Conservation (phyloP, 2,329 filamentous ascomycete species). For the Purpureocillium takamizusanense region DNA sequence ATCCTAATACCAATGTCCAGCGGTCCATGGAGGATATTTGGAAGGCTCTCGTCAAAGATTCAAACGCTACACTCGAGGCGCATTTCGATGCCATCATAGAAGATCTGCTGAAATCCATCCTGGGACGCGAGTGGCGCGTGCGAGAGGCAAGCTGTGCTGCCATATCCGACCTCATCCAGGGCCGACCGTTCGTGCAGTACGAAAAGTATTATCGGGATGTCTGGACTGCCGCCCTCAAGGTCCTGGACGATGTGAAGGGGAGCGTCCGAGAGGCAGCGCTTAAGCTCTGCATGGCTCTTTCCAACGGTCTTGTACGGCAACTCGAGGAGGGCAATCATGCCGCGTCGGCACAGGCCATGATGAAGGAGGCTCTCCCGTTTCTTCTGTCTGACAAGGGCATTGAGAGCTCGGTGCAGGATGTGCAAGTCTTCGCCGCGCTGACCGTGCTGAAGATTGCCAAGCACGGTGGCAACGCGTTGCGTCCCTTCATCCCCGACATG, state of each 20-base stretch:
- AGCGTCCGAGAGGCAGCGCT: slow-evolving; percentile 76
- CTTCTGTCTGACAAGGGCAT: slow-evolving; percentile 81
- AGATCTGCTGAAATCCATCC: slow-evolving; percentile 75
- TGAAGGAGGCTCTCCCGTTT: slow-evolving; percentile 83
- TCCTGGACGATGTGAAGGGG: slow-evolving; percentile 92
- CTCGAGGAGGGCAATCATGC: slow-evolving; percentile 69
- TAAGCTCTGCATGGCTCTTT: slow-evolving; percentile 73
- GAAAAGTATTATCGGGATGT: slow-evolving; percentile 78
- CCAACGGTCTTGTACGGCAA: slow-evolving; percentile 75
- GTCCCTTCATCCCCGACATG: slow-evolving; percentile 73
- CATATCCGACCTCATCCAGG: slow-evolving; percentile 79
- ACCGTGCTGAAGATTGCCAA: slow-evolving; percentile 87
- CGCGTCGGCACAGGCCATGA: slow-evolving; percentile 66
- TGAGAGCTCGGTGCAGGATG: slow-evolving; percentile 80
- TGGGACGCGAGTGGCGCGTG: slow-evolving; percentile 89
- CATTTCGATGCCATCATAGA: slow-evolving; percentile 86
- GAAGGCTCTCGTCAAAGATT: slow-evolving; percentile 89
- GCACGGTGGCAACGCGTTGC: slow-evolving; percentile 69
- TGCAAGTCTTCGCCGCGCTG: slow-evolving; percentile 71
- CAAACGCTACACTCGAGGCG: slow-evolving; percentile 62
- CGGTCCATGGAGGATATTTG: slow-evolving; percentile 97
- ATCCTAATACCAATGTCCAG: slow-evolving; percentile 88
- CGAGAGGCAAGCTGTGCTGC: slow-evolving; percentile 88
- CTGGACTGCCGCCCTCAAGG: slow-evolving; percentile 79
- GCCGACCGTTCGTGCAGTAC: slow-evolving; percentile 66